Base-by-base conservation (phyloP, 495 filamentous ascomycete species). In the Lindgomyces ingoldianus region DNA sequence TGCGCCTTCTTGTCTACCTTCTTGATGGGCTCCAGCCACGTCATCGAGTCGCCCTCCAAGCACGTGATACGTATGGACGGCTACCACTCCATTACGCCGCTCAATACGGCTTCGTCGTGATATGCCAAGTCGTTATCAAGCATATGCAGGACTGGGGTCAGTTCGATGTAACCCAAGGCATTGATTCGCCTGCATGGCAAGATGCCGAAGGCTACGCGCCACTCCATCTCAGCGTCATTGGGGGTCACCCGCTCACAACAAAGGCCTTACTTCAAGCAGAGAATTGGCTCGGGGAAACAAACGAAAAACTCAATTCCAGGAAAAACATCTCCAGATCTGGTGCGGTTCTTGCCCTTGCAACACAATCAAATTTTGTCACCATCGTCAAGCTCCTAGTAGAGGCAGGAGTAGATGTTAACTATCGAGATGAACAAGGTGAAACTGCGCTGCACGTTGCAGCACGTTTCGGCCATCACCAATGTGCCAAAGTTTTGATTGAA, bases 41-140 rank as follows among this genome's bases (percentile, higher is more conserved):
- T 11, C 94, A 98, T 64, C 82, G 88, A 11, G 53, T 69, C n/a
- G 87, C 89, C 3, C 73, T 98, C 22, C 76, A 81, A 46, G 81
- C 81, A 21, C 85, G 80, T 58, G 94, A 98, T 77, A 72, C 84
- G 1, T 89, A 92, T 51, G 92, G 91, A 4, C 90, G 94, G 10
- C 85, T 91, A 33, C 91, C 94, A 25, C 79, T 98, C 26, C 94
- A 98, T 72, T 98, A 98, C 74, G 93, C 91, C 3, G 94, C 94
- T 0, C 91, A 97, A 76, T 96, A 94, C 73, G 94, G 94, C 2
- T 90, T 96, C 69, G 89, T 90, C 24, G 84, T 88, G 48, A 86
- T 97, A 9, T 96, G 91, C 71, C 82, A 94, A 73, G 77, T 91
- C n/a, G 80, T 98, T 57, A 91, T 96, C 73, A 85, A 87, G 49